phyloP scores from a whole-genome alignment of 345 rosid species.

The Eucalyptus erythrocorys region DNA sequence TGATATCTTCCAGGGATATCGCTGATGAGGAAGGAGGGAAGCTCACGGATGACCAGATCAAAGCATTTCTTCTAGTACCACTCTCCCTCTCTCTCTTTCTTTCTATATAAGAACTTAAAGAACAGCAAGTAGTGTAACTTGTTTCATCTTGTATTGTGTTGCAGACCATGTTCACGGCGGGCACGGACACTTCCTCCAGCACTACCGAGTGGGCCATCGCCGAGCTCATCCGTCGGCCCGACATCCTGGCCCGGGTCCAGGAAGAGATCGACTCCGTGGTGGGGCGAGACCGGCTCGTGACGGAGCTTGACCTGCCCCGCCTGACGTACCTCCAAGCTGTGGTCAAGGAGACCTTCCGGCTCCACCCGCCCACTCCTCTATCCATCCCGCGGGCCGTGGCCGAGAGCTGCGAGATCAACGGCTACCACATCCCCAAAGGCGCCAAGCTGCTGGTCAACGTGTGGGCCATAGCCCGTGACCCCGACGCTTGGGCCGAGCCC shows the following conservation, averaged over 20 bases:
- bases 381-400: slow-evolving; percentile 56
- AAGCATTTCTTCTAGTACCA: slow-evolving; percentile 68
- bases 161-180: slow-evolving; percentile 72
- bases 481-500: slow-evolving; percentile 54
- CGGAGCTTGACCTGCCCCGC: slow-evolving; percentile 34
- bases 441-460: slow-evolving; percentile 48
- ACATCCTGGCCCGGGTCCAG: slow-evolving; percentile 23
- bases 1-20: slow-evolving; percentile 19
- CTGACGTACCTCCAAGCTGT: slow-evolving; percentile 66
- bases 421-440: slow-evolving; percentile 59
- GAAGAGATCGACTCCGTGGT: slow-evolving; percentile 58
- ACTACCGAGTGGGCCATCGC: slow-evolving; percentile 93
- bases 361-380: slow-evolving; percentile 81
- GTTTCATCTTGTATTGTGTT: not conserved
- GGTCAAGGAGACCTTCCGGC: slow-evolving; percentile 68
- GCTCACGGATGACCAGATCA: slow-evolving; percentile 50
- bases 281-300: slow-evolving; percentile 32
- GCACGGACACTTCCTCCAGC: slow-evolving; percentile 85
- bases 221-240: slow-evolving; percentile 63
- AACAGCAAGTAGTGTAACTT: too few species aligned
- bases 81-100: not conserved
- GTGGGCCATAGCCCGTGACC: slow-evolving; percentile 88
- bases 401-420: slow-evolving; percentile 62
- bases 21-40: slow-evolving; percentile 38
- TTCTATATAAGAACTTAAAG: too few species aligned